These are phyloP conservation scores for Boletus rex-veris DNA, from an alignment of 768 basidiomycete genomes.

Conservation along the genomic window DNA sequence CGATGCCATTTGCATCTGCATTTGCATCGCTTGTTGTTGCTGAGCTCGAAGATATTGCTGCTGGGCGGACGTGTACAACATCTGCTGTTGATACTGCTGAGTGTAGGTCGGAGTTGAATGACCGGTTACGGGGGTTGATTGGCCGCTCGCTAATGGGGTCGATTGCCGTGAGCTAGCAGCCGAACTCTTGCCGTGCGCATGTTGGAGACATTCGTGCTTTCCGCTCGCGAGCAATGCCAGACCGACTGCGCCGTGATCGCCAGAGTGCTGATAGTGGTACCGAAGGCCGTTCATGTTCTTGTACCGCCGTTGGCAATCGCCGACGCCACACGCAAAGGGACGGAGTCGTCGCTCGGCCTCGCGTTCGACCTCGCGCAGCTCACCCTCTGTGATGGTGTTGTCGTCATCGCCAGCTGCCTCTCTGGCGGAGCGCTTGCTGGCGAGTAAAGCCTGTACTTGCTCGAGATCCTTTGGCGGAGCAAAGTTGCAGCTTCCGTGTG, in stretches of 20 bases:
- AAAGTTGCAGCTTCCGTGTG: conserved; percentile 90
- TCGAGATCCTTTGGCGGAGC: conserved; percentile 84
- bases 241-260: conserved; percentile 90
- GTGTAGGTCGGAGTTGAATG: conserved; percentile 31
- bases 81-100: conserved; percentile 36
- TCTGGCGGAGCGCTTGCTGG: conserved; percentile 38
- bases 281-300: conserved; percentile 98
- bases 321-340: conserved; percentile 88
- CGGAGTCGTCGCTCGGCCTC: conserved; percentile 81
- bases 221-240: conserved; percentile 78
- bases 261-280: conserved; percentile 96
- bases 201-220: conserved; percentile 53
- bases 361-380: conserved; percentile 68
- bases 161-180: conserved; percentile 33
- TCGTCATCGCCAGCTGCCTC: conserved; percentile 43
- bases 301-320: conserved; percentile 83
- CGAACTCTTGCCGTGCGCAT: conserved; percentile 30
- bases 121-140: conserved; percentile 29
- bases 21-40: conserved; percentile 32
- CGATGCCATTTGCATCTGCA: conserved; percentile 25
- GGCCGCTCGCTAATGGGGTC: conserved; percentile 31
- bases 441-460: conserved; percentile 70
- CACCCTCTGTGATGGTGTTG: conserved; percentile 50
- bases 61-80: conserved; percentile 36
- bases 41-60: conserved; percentile 36